Percentiles rank a stretch among this genome's conserved stretches.
phyloP scores from a whole-genome alignment of 1,284 basidiomycete genomes.

The Trametes sp. region DNA sequence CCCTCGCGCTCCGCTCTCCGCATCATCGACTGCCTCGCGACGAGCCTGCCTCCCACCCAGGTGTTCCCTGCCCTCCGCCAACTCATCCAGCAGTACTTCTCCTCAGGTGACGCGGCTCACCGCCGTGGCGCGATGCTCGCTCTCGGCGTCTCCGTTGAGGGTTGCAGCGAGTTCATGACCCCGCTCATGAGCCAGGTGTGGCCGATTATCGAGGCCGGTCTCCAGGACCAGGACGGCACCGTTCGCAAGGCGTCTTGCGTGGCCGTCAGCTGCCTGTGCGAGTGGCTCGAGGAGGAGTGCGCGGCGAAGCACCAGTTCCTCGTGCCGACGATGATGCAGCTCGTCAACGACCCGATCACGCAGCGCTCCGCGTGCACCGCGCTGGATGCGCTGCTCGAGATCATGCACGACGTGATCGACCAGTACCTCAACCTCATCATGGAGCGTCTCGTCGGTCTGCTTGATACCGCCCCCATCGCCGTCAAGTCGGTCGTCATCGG shows the following conservation, averaged over 20 bases:
- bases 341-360: conserved; percentile 89
- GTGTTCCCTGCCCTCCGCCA: conserved; percentile 94
- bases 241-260: conserved; percentile 97
- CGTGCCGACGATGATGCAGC: conserved; percentile 91
- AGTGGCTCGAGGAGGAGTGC: conserved; percentile 97
- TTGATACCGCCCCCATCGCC: conserved; percentile 85
- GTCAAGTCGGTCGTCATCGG: conserved; percentile 98
- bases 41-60: conserved; percentile 93
- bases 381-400: conserved; percentile 96
- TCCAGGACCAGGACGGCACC: conserved; percentile 83
- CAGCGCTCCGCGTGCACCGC: conserved; percentile 95
- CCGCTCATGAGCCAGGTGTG: conserved; percentile 93
- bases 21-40: conserved; percentile 93
- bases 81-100: conserved; percentile 86
- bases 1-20: conserved; percentile 95
- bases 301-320: conserved; percentile 85
- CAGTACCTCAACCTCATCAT: conserved; percentile 96
- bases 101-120: conserved; percentile 76
- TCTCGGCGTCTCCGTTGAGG: conserved; percentile 96
- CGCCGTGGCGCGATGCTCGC: conserved; percentile 97
- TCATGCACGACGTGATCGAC: conserved; percentile 90
- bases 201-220: conserved; percentile 93
- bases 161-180: conserved; percentile 98
- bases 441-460: conserved; percentile 90
- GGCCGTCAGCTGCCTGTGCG: conserved; percentile 95